Evolutionary conservation across 208 protist genomes (phyloP).

Genomic region (Crithidia brevicula): DNA sequence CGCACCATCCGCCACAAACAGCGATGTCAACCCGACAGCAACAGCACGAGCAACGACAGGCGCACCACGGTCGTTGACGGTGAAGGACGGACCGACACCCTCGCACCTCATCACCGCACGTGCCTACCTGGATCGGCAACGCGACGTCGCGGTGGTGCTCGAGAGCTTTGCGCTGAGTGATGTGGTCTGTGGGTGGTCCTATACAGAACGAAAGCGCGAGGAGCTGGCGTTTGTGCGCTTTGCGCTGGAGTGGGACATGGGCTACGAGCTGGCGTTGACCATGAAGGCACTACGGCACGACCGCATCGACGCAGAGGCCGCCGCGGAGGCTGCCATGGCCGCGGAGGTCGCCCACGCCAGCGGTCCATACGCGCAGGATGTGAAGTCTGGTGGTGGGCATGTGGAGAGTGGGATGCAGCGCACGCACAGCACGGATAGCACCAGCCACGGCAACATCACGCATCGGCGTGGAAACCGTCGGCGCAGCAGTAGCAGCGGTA

Average conservation of each 20-base stretch:
- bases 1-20: not conserved
- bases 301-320: conserved; percentile 24
- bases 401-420: not conserved
- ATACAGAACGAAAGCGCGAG: conserved; percentile 57
- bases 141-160: conserved; percentile 40
- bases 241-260: conserved; percentile 85
- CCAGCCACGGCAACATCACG: not conserved
- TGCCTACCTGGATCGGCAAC: conserved; percentile 24
- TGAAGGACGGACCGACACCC: not conserved
- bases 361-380: not conserved
- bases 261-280: conserved; percentile 68
- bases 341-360: not conserved
- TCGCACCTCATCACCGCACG: conserved; percentile 18
- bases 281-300: conserved; percentile 54
- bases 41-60: not conserved
- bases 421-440: conserved; percentile 3
- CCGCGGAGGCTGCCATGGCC: not conserved
- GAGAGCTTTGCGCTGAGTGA: conserved; percentile 58
- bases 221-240: conserved; percentile 62
- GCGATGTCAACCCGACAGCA: not conserved
- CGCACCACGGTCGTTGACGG: not conserved
- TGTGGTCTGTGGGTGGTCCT: conserved; percentile 56
- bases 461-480: not conserved
- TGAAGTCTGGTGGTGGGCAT: not conserved
- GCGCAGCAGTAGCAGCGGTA: conserved; percentile 4